Percentiles rank a stretch among this genome's conserved stretches.
Conservation (phyloP, 495 filamentous ascomycete genomes). For the Acidiella bohemica region DNA sequence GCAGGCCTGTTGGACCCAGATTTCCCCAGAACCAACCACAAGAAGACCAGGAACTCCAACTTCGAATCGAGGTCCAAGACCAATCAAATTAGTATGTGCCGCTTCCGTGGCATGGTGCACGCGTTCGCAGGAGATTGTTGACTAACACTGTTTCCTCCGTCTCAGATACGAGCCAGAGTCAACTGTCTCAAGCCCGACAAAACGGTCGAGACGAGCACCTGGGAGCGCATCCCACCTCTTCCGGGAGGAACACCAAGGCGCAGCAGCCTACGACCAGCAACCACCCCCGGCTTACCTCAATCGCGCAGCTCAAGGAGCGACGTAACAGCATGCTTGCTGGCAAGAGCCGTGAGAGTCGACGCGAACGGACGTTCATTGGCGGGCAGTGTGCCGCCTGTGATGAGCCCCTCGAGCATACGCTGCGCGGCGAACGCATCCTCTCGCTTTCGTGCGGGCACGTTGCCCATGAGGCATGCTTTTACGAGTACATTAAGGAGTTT, state of each 20-base stretch:
- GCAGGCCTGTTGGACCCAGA: constrained; percentile 3
- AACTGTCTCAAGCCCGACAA: neutral
- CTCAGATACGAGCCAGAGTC: constrained; percentile 6
- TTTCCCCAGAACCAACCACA: neutral
- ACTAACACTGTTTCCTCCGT: constrained; percentile 2
- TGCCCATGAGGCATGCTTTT: constrained; percentile 96
- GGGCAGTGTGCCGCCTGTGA: constrained; percentile 94
- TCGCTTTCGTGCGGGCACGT: constrained; percentile 96
- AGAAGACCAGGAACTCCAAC: neutral
- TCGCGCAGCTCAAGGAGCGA: constrained; percentile 17
- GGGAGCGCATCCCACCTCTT: no score
- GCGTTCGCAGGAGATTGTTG: neutral
- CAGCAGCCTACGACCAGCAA: neutral
- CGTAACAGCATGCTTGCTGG: constrained; percentile 21
- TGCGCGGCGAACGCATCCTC: constrained; percentile 86
- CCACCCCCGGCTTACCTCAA: constrained; percentile 7
- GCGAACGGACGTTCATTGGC: constrained; percentile 91
- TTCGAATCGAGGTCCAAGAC: no score
- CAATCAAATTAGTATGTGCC: no score
- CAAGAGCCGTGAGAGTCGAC: constrained; percentile 39
- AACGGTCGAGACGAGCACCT: no score
- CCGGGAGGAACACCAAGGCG: no score
- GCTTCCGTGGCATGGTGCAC: no score
- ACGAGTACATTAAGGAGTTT: constrained; percentile 92
- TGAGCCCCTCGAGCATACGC: constrained; percentile 90